Evolutionary conservation across 495 filamentous ascomycete species (phyloP).

Genomic region (Penicillium paradoxum): DNA sequence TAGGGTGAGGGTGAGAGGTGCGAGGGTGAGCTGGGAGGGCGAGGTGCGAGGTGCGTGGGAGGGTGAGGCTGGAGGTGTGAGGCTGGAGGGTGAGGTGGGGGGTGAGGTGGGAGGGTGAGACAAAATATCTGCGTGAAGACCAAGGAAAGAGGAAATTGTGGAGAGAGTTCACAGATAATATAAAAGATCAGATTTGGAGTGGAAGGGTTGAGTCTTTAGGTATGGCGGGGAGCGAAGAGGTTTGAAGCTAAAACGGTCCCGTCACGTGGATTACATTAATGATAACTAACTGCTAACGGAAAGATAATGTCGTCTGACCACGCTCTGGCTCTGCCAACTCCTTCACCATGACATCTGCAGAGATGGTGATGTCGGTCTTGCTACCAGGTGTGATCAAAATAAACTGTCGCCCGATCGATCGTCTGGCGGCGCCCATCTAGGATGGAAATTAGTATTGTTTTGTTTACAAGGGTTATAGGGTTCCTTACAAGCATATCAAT

Average conservation of each 20-base stretch:
- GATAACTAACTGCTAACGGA: constrained; percentile 14
- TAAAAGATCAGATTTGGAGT: no score
- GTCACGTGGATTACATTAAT: constrained; percentile 7
- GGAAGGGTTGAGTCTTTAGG: neutral
- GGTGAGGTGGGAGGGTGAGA: no score
- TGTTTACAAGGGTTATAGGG: neutral
- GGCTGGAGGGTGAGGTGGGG: no score
- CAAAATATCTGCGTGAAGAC: neutral
- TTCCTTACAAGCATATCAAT: constrained; percentile 85
- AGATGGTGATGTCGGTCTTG: constrained; percentile 62
- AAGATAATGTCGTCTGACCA: constrained; percentile 39
- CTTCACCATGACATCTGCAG: constrained; percentile 78
- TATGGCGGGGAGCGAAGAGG: constrained; percentile 9
- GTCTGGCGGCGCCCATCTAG: constrained; percentile 77
- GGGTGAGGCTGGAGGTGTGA: neutral
- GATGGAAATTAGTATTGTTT: constrained; percentile 5
- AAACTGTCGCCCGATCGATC: constrained; percentile 84
- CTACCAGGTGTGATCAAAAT: constrained; percentile 95
- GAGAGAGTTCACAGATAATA: neutral
- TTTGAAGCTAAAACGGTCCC: constrained; percentile 2
- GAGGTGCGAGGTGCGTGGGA: neutral
- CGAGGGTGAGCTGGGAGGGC: neutral
- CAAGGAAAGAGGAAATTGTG: neutral
- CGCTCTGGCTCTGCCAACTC: constrained; percentile 66
- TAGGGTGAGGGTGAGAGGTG: constrained; percentile 6